Conservation (phyloP, 2,329 filamentous ascomycete species). For the Curvularia spicifera region DNA sequence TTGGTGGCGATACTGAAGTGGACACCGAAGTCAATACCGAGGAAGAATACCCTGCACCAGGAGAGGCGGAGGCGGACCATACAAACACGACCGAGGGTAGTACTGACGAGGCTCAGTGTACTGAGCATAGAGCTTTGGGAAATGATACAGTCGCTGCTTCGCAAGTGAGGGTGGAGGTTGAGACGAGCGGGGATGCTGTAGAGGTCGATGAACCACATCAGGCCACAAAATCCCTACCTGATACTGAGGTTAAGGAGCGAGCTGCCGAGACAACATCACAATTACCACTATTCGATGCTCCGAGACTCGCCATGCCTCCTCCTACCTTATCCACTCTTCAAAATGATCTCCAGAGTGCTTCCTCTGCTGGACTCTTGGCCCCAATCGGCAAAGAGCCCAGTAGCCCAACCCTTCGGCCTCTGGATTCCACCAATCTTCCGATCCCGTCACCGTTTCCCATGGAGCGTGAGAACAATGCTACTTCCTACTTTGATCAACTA, state of each 20-base stretch:
- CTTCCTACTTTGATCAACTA: conserved; percentile 41
- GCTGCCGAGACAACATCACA: conserved; percentile 10
- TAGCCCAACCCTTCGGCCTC: conserved; percentile 43
- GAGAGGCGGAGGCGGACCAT: conserved; percentile 13
- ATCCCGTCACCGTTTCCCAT: conserved; percentile 49
- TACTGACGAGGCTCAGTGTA: conserved; percentile 3
- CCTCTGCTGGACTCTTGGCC: conserved; percentile 31
- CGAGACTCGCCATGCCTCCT: conserved; percentile 41
- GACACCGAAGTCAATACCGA: conserved; percentile 34
- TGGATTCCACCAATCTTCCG: conserved; percentile 47
- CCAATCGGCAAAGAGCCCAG: conserved; percentile 44
- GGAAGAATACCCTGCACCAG: conserved; percentile 19
- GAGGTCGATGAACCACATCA: conserved; percentile 7
- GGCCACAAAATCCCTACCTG: background rate
- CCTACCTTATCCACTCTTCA: conserved; percentile 36
- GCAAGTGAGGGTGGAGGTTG: conserved; percentile 1
- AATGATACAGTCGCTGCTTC: background rate
- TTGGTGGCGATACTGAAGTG: conserved; percentile 40
- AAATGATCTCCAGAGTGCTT: conserved; percentile 24
- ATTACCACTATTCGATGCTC: conserved; percentile 8
- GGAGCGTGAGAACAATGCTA: conserved; percentile 26
- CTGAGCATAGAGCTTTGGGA: background rate
- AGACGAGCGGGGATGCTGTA: conserved; percentile 5
- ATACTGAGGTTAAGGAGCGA: background rate
- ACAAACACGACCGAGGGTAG: conserved; percentile 17